A percentile compares a stretch with the other conserved stretches of the same genome.
phyloP scores from a whole-genome alignment of 2,329 filamentous ascomycete species.

The Pseudodiploospora longispora region DNA sequence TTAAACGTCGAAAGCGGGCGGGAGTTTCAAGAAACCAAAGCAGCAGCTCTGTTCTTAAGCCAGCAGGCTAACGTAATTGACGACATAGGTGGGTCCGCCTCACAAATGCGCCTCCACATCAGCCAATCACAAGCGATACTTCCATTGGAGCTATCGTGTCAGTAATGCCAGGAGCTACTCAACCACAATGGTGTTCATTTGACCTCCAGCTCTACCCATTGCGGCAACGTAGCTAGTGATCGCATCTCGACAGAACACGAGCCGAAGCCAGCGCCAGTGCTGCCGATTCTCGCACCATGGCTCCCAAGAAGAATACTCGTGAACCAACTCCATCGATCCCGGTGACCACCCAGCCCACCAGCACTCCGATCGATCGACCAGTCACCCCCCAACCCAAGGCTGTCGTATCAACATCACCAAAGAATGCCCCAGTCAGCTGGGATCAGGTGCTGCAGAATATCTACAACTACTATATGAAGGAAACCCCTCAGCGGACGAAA shows the following conservation, averaged over 20 bases:
- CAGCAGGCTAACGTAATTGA: constrained; percentile 10
- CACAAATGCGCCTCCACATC: constrained; percentile 10
- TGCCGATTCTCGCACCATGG: constrained; percentile 27
- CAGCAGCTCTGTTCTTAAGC: neutral
- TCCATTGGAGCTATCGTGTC: constrained; percentile 31
- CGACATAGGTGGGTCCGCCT: constrained; percentile 4
- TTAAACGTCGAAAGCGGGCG: neutral
- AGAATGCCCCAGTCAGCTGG: constrained; percentile 27
- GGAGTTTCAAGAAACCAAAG: no score
- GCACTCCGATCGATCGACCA: constrained; percentile 20
- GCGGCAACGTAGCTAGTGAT: no score
- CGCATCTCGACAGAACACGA: no score
- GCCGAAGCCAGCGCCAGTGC: no score
- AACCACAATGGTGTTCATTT: no score
- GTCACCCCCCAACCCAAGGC: constrained; percentile 13
- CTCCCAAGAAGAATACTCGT: constrained; percentile 40
- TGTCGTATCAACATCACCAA: neutral
- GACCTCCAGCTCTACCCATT: no score
- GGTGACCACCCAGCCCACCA: constrained; percentile 19
- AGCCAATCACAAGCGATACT: constrained; percentile 23
- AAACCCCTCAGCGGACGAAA: constrained; percentile 85
- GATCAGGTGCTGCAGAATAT: constrained; percentile 60
- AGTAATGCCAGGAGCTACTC: constrained; percentile 9
- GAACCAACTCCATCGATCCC: constrained; percentile 26
- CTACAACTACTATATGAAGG: constrained; percentile 68